Conservation (phyloP, 805 yeast genomes). For the Metschnikowia matae region DNA sequence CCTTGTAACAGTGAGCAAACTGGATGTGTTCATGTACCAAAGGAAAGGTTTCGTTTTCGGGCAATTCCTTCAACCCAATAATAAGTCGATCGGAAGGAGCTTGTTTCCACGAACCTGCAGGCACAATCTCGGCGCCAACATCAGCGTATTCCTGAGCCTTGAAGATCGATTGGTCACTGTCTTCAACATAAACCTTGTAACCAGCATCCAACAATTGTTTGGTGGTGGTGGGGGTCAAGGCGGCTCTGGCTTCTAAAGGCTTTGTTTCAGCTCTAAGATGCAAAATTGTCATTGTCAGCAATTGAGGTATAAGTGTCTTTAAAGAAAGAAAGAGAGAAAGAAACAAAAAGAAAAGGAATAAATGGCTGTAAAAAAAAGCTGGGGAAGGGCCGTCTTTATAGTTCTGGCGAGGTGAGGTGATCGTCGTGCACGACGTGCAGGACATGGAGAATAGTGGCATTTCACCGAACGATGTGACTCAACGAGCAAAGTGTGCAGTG, state of each 20-base stretch:
- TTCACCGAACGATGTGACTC: not conserved
- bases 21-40: conserved; percentile 94
- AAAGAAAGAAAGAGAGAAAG: too few species aligned
- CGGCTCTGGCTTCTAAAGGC: conserved; percentile 96
- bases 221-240: conserved; percentile 88
- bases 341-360: too few species aligned
- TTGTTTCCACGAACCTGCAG: conserved; percentile 86
- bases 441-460: conserved; percentile 1
- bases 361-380: not conserved
- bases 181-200: conserved; percentile 84
- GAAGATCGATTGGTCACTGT: conserved; percentile 80
- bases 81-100: conserved; percentile 92
- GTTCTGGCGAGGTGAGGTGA: not conserved
- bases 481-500: conserved; percentile 1
- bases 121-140: conserved; percentile 85
- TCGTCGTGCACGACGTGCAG: not conserved
- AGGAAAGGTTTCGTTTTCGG: conserved; percentile 86
- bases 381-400: not conserved
- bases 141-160: conserved; percentile 66
- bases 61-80: conserved; percentile 91
- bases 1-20: conserved; percentile 97
- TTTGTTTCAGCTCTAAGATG: conserved; percentile 96
- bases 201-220: conserved; percentile 82
- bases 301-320: not conserved
- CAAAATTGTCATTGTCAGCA: conserved; percentile 45